phyloP scores from a whole-genome alignment of 2,329 filamentous ascomycete genomes.

The Samsoniella hepiali region DNA sequence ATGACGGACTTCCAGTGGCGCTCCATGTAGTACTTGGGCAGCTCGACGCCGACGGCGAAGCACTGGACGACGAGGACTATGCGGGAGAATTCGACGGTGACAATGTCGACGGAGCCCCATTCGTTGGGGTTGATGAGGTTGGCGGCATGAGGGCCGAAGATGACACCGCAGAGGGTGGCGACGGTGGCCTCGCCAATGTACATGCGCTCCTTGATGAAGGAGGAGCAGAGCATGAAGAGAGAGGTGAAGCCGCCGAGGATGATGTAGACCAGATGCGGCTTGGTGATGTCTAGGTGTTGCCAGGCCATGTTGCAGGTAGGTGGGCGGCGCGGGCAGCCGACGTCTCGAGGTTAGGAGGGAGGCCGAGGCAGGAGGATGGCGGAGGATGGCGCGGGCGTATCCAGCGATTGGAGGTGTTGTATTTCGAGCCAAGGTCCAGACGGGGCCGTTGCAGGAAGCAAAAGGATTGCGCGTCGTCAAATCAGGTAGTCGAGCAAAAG shows the following conservation, averaged over 20 bases:
- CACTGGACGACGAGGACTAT: constrained; percentile 90
- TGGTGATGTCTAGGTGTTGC: constrained; percentile 81
- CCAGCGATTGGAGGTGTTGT: neutral
- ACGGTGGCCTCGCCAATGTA: constrained; percentile 99
- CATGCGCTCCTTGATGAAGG: constrained; percentile 95
- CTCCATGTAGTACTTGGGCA: constrained; percentile 96
- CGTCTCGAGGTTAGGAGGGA: neutral
- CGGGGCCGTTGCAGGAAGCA: neutral
- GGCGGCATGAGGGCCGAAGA: constrained; percentile 82
- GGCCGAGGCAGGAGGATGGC: neutral
- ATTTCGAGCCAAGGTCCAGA: neutral
- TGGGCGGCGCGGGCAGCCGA: neutral
- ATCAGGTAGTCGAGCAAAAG: neutral
- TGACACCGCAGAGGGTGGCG: constrained; percentile 81
- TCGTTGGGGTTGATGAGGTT: constrained; percentile 71
- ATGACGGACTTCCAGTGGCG: constrained; percentile 92
- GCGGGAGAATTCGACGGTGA: constrained; percentile 85
- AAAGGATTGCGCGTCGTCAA: neutral
- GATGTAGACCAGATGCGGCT: constrained; percentile 96
- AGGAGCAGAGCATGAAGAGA: constrained; percentile 97
- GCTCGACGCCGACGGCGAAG: constrained; percentile 85
- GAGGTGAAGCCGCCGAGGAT: constrained; percentile 97
- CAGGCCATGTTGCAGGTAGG: constrained; percentile 59
- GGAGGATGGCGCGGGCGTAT: neutral
- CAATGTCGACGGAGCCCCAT: constrained; percentile 82